phyloP scores from a whole-genome alignment of 2,329 filamentous ascomycete species.

The Fusarium albidum region DNA sequence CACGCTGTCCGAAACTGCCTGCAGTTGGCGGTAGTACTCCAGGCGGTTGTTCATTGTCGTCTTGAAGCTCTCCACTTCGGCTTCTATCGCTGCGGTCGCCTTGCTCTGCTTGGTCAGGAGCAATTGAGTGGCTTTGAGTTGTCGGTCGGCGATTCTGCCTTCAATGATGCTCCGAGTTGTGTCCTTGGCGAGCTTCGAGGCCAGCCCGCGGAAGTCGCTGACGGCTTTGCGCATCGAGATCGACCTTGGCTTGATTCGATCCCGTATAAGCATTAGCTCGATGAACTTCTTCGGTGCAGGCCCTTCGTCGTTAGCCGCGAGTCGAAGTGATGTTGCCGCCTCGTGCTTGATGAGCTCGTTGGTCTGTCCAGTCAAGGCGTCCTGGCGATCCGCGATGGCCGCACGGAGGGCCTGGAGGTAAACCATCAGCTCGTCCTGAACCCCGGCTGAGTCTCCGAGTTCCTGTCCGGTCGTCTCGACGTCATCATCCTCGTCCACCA shows the following conservation, averaged over 20 bases:
- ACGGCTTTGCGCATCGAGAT: constrained; percentile 77
- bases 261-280: constrained; percentile 58
- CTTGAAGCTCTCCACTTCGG: constrained; percentile 80
- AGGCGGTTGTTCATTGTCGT: constrained; percentile 84
- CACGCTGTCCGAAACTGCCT: constrained; percentile 89
- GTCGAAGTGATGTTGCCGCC: constrained; percentile 65
- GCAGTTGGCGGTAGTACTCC: constrained; percentile 90
- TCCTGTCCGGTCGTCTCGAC: constrained; percentile 86
- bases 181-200: constrained; percentile 59
- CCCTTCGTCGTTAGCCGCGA: constrained; percentile 70
- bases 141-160: constrained; percentile 67
- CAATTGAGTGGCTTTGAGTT: constrained; percentile 68
- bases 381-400: constrained; percentile 79
- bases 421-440: constrained; percentile 88
- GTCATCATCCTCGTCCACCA: constrained; percentile 83
- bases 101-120: constrained; percentile 62
- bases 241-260: constrained; percentile 58
- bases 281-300: constrained; percentile 73
- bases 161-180: constrained; percentile 70
- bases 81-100: constrained; percentile 59
- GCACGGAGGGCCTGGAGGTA: constrained; percentile 83
- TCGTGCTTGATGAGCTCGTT: constrained; percentile 81
- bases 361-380: constrained; percentile 77
- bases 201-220: constrained; percentile 72
- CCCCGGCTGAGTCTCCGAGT: constrained; percentile 84